These are phyloP conservation scores for Hymenoscyphus occultus DNA, from an alignment of 2,329 filamentous ascomycete species.

Conservation along the genomic window DNA sequence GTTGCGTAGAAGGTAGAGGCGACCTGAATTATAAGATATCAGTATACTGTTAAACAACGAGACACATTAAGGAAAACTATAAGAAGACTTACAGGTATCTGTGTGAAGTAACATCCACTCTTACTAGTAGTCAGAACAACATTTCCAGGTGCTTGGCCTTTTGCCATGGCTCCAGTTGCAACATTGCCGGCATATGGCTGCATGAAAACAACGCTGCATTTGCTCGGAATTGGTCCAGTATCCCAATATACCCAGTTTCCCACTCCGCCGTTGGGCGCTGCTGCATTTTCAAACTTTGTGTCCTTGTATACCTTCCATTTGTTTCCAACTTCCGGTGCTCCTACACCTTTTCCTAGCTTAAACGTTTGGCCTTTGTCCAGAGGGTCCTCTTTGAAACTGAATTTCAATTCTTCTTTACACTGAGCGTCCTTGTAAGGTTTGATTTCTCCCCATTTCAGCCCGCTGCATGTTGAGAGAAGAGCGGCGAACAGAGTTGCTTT, in stretches of 20 bases:
- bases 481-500: neutral
- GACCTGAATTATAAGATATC: neutral
- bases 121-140: conserved; percentile 2
- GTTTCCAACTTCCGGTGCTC: neutral
- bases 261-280: neutral
- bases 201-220: conserved; percentile 1
- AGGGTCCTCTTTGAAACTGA: neutral
- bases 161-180: neutral
- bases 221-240: neutral
- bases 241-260: conserved; percentile 1
- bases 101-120: conserved; percentile 3
- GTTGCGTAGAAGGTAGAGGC: neutral
- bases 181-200: conserved; percentile 1
- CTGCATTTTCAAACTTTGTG: neutral
- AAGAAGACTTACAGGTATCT: neutral
- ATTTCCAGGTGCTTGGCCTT: conserved; percentile 3
- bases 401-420: neutral
- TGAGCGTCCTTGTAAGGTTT: conserved; percentile 2
- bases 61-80: neutral
- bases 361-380: neutral
- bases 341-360: neutral
- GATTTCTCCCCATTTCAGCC: neutral
- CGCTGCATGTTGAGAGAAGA: neutral
- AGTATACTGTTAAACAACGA: neutral
- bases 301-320: conserved; percentile 3